Percentiles rank a stretch among this genome's conserved stretches.
Evolutionary conservation across 345 rosid species (phyloP).

Genomic region (Populus pruinosa): DNA sequence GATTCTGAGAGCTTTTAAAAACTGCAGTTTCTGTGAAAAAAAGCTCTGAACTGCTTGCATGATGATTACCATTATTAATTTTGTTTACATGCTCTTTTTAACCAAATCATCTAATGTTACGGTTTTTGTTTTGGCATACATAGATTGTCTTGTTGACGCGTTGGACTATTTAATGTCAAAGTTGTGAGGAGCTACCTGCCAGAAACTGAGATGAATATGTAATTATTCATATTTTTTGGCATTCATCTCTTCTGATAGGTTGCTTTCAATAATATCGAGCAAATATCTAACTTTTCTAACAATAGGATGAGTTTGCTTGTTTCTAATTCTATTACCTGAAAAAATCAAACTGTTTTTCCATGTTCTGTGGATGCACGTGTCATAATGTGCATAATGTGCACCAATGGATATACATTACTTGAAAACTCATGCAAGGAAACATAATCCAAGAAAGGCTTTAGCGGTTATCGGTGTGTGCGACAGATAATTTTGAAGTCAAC

Average conservation of each 20-base stretch:
- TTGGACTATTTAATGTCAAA: slow-evolving; percentile 68
- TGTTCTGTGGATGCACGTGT: neutral
- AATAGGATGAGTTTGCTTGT: neutral
- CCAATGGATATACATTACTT: neutral
- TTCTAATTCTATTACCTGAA: neutral
- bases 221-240: neutral
- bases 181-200: slow-evolving; percentile 34
- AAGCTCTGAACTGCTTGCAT: neutral
- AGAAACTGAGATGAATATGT: neutral
- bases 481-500: neutral
- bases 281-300: neutral
- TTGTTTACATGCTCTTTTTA: neutral
- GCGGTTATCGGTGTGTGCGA: neutral
- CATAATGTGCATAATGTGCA: neutral
- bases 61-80: neutral
- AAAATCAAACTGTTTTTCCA: neutral
- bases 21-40: neutral
- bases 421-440: neutral
- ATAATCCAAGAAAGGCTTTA: neutral
- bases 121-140: neutral
- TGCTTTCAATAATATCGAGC: neutral
- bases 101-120: neutral
- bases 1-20: neutral
- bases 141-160: slow-evolving; percentile 64
- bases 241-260: neutral